Evolutionary conservation across 257 asterid genomes (phyloP), one percentile per base, ranked within the genome.

Genomic region (Solanum medicagineum): DNA sequence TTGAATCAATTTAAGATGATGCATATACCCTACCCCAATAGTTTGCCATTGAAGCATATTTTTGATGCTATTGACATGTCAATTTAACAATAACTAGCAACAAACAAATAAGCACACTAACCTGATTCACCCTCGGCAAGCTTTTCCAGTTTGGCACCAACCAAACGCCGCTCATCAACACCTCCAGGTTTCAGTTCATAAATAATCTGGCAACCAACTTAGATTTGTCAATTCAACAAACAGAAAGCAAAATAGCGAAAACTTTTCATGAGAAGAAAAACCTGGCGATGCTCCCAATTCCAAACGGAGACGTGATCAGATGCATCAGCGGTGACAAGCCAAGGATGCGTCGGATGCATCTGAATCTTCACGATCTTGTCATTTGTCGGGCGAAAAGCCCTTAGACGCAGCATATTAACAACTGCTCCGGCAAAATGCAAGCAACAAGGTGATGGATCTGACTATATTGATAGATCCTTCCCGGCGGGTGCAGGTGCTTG

Each of bases 241-340:
- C 62, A 3, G 66, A 13, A 14, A 20, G 2, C 13, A 42, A 32
- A 71, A 29, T 3, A 19, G 4, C 54, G 10, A 16, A 8, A 62
- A 71, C 42, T 14, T 32, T 59, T 53, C 4, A 7, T 8, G 75
- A 44, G n/a, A 6, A 53, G 36, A 11, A 17, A 47, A 85, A 97
- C 99, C 98, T 97, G 99, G 40, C 98, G 97, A 87, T 97, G 97
- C 40, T 97, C 98, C 99, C 99, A 97, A 89, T 97, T 97, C 99
- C 99, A 97, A 73, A 97, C 98, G 86, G 99, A 97, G 69, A 97
- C 99, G 83, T 97, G 98, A 93, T 97, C 99, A 68, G 99, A 94
- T 17, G 98, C 98, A 88, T 97, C 99, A 83, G 99, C 91, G 0
- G 98, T 97, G 54, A 97, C 98, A 36, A 97, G 94, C 99, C 99